Evolutionary conservation across 371 early-diverging fungal species (phyloP).

Genomic region (Apophysomyces elegans): DNA sequence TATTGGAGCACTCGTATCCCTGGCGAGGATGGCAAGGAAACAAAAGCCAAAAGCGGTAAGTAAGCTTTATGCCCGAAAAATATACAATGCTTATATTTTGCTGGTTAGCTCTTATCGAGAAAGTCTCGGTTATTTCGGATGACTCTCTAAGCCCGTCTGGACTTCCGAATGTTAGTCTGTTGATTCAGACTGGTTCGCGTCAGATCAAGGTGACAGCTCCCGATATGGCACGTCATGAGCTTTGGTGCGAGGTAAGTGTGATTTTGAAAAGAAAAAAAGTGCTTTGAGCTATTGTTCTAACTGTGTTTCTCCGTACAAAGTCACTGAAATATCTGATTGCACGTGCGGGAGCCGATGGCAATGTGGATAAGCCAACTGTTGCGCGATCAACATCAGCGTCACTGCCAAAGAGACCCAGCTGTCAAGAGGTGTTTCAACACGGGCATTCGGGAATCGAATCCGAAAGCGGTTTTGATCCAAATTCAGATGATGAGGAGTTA

Average conservation of each 20-base stretch:
- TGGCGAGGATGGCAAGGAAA: constrained; percentile 45
- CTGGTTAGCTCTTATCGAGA: constrained; percentile 49
- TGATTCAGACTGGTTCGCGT: constrained; percentile 61
- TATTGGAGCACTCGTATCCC: constrained; percentile 75
- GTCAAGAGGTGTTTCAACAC: constrained; percentile 16
- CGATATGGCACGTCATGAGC: constrained; percentile 61
- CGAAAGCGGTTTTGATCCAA: constrained; percentile 15
- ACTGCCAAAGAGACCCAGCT: constrained; percentile 15
- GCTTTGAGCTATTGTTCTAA: too few relatives aligned
- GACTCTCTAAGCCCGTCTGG: constrained; percentile 35
- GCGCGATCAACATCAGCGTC: background rate
- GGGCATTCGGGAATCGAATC: constrained; percentile 11
- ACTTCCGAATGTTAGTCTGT: constrained; percentile 56
- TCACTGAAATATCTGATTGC: constrained; percentile 22
- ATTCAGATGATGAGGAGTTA: constrained; percentile 30
- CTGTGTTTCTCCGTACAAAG: background rate
- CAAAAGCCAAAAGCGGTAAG: constrained; percentile 51
- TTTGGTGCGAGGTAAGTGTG: constrained; percentile 47
- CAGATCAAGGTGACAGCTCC: constrained; percentile 70
- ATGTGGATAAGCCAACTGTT: background rate
- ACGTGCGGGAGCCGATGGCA: background rate
- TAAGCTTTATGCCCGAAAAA: background rate
- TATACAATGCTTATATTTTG: background rate
- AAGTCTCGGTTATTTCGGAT: constrained; percentile 49
- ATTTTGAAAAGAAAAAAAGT: too few relatives aligned